A percentile compares a stretch with the other conserved stretches of the same genome.
These are phyloP conservation scores for Hibiscus syriacus DNA, from an alignment of 345 rosid species.

Conservation along the genomic window DNA sequence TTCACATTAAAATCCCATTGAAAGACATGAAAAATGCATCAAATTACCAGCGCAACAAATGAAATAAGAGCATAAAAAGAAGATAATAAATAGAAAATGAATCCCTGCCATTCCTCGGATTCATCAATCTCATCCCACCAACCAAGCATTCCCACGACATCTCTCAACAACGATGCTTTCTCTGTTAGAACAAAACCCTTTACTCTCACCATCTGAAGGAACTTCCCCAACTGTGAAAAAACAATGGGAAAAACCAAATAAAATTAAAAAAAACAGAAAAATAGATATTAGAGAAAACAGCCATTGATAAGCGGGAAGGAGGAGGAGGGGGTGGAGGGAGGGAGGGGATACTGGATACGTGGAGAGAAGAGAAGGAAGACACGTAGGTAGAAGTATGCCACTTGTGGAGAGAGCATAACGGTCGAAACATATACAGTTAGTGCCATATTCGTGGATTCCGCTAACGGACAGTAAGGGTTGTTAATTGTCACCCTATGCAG, in stretches of 20 bases:
- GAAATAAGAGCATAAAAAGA: slow-evolving; percentile 46
- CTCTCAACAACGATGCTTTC: background rate
- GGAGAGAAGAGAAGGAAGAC: background rate
- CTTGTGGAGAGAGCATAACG: background rate
- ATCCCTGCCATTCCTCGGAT: slow-evolving; percentile 46
- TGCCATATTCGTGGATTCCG: background rate
- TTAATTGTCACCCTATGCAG: too few relatives aligned
- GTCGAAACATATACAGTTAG: background rate
- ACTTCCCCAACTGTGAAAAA: slow-evolving; percentile 7
- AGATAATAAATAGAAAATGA: slow-evolving; percentile 38
- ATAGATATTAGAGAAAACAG: background rate
- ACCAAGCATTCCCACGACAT: slow-evolving; percentile 11
- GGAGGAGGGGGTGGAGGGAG: background rate
- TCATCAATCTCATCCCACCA: slow-evolving; percentile 54
- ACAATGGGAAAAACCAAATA: background rate
- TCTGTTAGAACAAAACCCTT: slow-evolving; percentile 6
- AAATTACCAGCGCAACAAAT: slow-evolving; percentile 46
- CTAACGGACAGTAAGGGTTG: background rate
- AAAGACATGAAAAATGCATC: background rate
- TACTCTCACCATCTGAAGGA: slow-evolving; percentile 11
- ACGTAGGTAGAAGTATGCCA: background rate
- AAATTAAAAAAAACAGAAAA: background rate
- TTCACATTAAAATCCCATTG: background rate
- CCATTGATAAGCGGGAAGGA: background rate
- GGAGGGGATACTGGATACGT: background rate